A percentile compares a stretch with the other conserved stretches of the same genome.
Evolutionary conservation across 2,329 filamentous ascomycete genomes (phyloP).

Genomic region (Fusarium bulbicola): DNA sequence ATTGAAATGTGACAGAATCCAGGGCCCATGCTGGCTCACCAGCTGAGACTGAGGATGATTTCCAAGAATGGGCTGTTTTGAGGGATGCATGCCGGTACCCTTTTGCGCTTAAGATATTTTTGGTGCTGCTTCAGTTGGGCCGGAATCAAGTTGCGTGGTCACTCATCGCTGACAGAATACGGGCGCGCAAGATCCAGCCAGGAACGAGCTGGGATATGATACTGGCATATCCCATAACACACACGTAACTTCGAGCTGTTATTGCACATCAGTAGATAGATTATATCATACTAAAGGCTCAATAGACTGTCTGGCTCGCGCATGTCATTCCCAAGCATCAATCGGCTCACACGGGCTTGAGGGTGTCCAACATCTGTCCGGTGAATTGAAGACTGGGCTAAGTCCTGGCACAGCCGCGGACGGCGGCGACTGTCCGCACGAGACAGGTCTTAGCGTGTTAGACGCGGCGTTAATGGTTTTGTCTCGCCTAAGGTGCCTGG

Average conservation of each 20-base stretch:
- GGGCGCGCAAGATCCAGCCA: slow-evolving; percentile 1
- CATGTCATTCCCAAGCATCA: slow-evolving; percentile 18
- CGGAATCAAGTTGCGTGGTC: neutral
- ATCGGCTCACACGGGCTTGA: slow-evolving; percentile 13
- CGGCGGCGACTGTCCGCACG: slow-evolving; percentile 40
- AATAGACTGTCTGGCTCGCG: slow-evolving; percentile 23
- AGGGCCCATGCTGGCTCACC: slow-evolving; percentile 7
- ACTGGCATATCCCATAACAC: slow-evolving; percentile 13
- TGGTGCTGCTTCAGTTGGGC: slow-evolving; percentile 3
- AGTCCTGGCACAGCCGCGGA: slow-evolving; percentile 44
- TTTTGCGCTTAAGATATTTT: neutral
- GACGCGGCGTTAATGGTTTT: slow-evolving; percentile 46
- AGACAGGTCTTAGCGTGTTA: slow-evolving; percentile 45
- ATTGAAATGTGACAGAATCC: neutral
- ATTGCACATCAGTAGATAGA: slow-evolving; percentile 15
- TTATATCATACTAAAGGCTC: slow-evolving; percentile 7
- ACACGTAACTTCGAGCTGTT: neutral
- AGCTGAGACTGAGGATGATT: neutral
- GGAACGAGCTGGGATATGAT: slow-evolving; percentile 22
- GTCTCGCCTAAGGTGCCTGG: slow-evolving; percentile 39
- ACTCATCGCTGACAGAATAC: neutral
- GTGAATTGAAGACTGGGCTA: slow-evolving; percentile 4
- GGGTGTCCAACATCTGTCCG: slow-evolving; percentile 1
- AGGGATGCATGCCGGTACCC: neutral
- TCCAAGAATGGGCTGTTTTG: slow-evolving; percentile 11